Percentiles rank a stretch among this genome's conserved stretches.
These are phyloP conservation scores for Solanum ahanhuiri DNA, from an alignment of 257 asterid species.

Conservation along the genomic window DNA sequence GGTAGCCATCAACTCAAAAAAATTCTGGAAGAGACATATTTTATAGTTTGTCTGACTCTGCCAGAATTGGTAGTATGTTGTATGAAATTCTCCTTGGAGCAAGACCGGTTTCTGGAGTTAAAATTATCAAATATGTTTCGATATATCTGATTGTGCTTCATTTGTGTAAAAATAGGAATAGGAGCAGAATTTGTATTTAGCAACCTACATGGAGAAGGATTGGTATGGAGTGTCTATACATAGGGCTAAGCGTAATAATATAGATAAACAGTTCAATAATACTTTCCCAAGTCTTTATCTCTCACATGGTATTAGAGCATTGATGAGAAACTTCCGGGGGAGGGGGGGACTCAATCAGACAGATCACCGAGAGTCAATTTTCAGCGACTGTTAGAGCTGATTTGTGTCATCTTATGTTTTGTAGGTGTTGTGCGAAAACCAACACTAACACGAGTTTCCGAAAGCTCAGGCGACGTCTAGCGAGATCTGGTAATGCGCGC, in stretches of 20 bases:
- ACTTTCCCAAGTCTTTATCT: background rate
- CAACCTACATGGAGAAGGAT: background rate
- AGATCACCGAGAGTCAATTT: background rate
- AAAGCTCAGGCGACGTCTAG: background rate
- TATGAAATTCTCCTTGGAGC: background rate
- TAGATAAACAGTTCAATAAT: background rate
- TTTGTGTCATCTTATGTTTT: background rate
- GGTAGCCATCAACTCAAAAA: background rate
- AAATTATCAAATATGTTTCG: background rate
- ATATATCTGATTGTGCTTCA: background rate
- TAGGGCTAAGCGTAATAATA: background rate
- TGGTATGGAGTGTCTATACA: background rate
- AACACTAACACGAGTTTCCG: background rate
- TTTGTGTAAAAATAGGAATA: background rate
- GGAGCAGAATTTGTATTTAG: background rate
- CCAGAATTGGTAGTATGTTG: background rate
- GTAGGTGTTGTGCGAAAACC: background rate
- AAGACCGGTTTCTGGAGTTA: background rate
- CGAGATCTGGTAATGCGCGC: background rate
- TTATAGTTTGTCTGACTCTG: background rate
- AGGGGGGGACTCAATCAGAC: background rate
- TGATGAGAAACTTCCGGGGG: background rate
- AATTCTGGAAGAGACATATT: background rate
- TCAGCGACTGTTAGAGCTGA: background rate
- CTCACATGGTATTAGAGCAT: background rate